Percentiles rank a stretch among this genome's conserved stretches.
Conservation (phyloP, 768 basidiomycete genomes). For the Pulveroboletus sp. region DNA sequence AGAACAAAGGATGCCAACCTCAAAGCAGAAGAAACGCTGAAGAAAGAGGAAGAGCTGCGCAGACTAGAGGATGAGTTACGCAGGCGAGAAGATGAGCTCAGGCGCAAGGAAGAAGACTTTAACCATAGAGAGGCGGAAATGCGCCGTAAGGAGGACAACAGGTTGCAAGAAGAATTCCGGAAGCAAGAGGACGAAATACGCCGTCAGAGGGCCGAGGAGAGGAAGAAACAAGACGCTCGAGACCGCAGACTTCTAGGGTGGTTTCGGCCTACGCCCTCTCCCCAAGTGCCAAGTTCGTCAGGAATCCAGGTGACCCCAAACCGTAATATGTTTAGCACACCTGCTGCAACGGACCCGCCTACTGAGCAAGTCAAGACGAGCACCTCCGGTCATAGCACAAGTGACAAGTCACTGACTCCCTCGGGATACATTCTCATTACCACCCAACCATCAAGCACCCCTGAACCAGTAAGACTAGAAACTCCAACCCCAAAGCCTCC, state of each 20-base stretch:
- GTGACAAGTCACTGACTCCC: slow-evolving; percentile 27
- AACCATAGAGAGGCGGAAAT: slow-evolving; percentile 29
- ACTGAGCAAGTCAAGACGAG: slow-evolving; percentile 28
- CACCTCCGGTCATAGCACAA: slow-evolving; percentile 21
- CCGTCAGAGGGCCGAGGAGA: slow-evolving; percentile 29
- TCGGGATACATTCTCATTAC: slow-evolving; percentile 26
- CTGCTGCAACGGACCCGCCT: slow-evolving; percentile 30
- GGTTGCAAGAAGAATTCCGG: slow-evolving; percentile 24
- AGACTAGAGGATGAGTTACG: slow-evolving; percentile 27
- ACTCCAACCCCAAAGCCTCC: slow-evolving; percentile 18
- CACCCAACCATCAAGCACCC: slow-evolving; percentile 22
- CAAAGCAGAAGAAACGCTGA: slow-evolving; percentile 20
- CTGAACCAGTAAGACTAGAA: slow-evolving; percentile 21
- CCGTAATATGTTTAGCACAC: slow-evolving; percentile 28
- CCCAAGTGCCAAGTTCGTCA: slow-evolving; percentile 27
- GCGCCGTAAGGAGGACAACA: slow-evolving; percentile 27
- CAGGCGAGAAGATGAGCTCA: slow-evolving; percentile 25
- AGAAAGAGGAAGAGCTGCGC: slow-evolving; percentile 25
- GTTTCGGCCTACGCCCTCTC: slow-evolving; percentile 20
- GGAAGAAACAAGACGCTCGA: slow-evolving; percentile 25
- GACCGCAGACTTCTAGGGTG: slow-evolving; percentile 24
- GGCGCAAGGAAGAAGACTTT: slow-evolving; percentile 29
- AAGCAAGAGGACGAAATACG: slow-evolving; percentile 30
- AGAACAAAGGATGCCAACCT: slow-evolving; percentile 24
- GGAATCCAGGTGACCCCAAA: slow-evolving; percentile 30